A percentile compares a stretch with the other conserved stretches of the same genome.
These are phyloP conservation scores for Gymnopilus dilepis DNA, from an alignment of 768 basidiomycete genomes.

Conservation along the genomic window DNA sequence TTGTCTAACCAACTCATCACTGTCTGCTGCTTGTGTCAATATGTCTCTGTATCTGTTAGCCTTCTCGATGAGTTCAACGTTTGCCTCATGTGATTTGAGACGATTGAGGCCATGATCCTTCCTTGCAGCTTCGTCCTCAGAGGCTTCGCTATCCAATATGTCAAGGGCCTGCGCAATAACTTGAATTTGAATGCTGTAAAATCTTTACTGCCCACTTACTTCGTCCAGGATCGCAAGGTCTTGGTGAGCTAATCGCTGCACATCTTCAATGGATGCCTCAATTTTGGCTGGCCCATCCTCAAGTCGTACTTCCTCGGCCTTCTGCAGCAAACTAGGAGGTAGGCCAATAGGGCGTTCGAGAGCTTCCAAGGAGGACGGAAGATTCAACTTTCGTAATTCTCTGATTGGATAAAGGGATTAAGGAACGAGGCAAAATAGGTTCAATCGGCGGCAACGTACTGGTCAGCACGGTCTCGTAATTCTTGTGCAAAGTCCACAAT, in stretches of 20 bases:
- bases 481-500: constrained; percentile 64
- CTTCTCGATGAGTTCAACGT: constrained; percentile 71
- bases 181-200: background rate
- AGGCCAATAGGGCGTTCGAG: constrained; percentile 86
- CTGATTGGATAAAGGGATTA: constrained; percentile 39
- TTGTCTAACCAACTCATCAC: constrained; percentile 75
- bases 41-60: constrained; percentile 75
- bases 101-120: constrained; percentile 54
- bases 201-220: constrained; percentile 45
- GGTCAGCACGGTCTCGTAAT: constrained; percentile 62
- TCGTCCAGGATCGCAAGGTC: constrained; percentile 74
- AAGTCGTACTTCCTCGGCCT: constrained; percentile 82
- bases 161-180: constrained; percentile 70
- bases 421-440: background rate
- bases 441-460: constrained; percentile 55
- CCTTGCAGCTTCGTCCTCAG: constrained; percentile 77
- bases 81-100: constrained; percentile 79
- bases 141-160: constrained; percentile 88
- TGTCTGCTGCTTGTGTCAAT: constrained; percentile 70
- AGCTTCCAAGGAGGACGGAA: constrained; percentile 88
- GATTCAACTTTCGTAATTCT: constrained; percentile 69
- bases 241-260: constrained; percentile 66
- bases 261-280: constrained; percentile 72
- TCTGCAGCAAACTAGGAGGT: constrained; percentile 85
- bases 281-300: constrained; percentile 80